Evolutionary conservation across 306 rosid genomes (phyloP).

Genomic region (Datisca glomerata): DNA sequence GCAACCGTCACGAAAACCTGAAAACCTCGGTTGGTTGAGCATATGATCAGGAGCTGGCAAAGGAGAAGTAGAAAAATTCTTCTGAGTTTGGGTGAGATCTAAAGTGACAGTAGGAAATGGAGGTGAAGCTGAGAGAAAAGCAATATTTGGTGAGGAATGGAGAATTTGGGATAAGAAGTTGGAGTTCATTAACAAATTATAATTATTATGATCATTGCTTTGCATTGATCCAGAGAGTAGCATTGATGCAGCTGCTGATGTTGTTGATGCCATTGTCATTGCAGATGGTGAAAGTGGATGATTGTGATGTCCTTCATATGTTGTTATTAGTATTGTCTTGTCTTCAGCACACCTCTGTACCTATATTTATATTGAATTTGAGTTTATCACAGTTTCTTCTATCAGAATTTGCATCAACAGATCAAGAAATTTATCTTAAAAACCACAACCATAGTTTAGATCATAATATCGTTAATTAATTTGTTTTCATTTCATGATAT

Average conservation of each 20-base stretch:
- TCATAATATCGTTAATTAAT: no score
- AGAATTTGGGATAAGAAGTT: slow-evolving; percentile 22
- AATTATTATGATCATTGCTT: slow-evolving; percentile 33
- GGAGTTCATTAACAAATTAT: slow-evolving; percentile 21
- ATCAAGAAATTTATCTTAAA: no score
- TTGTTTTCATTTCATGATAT: no score
- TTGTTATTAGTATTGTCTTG: slow-evolving; percentile 39
- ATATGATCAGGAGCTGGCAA: background rate
- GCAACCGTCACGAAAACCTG: background rate
- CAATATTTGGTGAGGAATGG: slow-evolving; percentile 26
- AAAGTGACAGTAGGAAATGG: slow-evolving; percentile 72
- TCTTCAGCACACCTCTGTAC: slow-evolving; percentile 76
- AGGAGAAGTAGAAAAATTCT: no score
- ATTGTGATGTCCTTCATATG: slow-evolving; percentile 73
- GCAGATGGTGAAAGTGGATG: slow-evolving; percentile 79
- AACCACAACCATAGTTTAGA: no score
- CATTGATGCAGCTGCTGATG: slow-evolving; percentile 65
- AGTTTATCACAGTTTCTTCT: no score
- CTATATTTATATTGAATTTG: no score
- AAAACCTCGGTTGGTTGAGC: background rate
- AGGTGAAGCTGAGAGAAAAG: slow-evolving; percentile 59
- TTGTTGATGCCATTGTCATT: slow-evolving; percentile 52
- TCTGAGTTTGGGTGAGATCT: slow-evolving; percentile 38
- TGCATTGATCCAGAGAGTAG: slow-evolving; percentile 60
- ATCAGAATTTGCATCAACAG: no score